These are phyloP conservation scores for Pseudomonodictys pantanalensis DNA, from an alignment of 495 filamentous ascomycete species.

Conservation along the genomic window DNA sequence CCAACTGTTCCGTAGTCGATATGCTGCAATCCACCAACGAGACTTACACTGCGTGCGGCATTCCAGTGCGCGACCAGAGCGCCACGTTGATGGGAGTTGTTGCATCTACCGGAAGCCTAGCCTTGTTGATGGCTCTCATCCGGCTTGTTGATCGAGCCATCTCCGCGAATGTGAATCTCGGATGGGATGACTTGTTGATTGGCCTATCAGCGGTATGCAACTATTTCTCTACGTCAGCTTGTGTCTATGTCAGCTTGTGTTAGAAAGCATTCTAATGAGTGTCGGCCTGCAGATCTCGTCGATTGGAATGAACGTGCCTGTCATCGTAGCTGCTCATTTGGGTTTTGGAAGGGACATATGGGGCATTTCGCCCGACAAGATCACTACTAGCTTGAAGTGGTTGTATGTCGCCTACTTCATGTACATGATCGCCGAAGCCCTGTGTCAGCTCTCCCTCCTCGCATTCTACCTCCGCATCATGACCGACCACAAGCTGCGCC, in stretches of 20 bases:
- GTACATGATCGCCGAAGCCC: conserved; percentile 38
- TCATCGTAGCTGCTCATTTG: background rate
- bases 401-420: conserved; percentile 36
- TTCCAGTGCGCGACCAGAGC: background rate
- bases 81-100: conserved; percentile 1
- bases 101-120: background rate
- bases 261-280: background rate
- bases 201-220: background rate
- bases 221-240: background rate
- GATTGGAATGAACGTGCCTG: background rate
- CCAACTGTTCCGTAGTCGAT: background rate
- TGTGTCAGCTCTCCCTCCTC: conserved; percentile 46
- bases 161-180: background rate
- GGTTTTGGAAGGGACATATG: conserved; percentile 20
- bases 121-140: conserved; percentile 6
- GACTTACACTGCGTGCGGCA: background rate
- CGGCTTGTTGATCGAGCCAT: conserved; percentile 2
- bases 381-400: conserved; percentile 16
- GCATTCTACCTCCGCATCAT: conserved; percentile 45
- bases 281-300: conserved; percentile 1
- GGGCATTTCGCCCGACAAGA: background rate
- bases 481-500: conserved; percentile 28
- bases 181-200: conserved; percentile 8
- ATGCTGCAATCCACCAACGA: background rate
- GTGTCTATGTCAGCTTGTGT: background rate